Evolutionary conservation across 2,329 filamentous ascomycete genomes (phyloP), one percentile per base, ranked within the genome.

Genomic region (Colletotrichum sp.): DNA sequence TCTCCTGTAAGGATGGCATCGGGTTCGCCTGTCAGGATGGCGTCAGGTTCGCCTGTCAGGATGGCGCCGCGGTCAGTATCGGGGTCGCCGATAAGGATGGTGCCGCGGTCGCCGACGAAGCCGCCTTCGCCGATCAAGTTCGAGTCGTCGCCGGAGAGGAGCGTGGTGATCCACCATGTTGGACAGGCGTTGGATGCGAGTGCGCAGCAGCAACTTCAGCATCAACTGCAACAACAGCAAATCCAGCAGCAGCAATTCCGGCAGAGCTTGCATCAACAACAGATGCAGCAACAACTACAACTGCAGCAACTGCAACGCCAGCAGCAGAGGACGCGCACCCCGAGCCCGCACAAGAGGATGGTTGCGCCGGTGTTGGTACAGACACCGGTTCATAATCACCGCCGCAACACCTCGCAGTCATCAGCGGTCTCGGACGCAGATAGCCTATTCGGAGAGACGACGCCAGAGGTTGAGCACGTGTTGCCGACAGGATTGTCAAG

Each of bases 401-500:
- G 69, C 44, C 68, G 74, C 10, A 68, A 70, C 30, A 55, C 59
- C 8, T 68, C 78, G 30, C 44, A 75, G n/a, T 63, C 24, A 62
- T 79, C 48, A 39, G 65, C 28, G 0, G 44, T 36, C 24, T 78
- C 77, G 3, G 77, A 78, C 55, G 81, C 86, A 0, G 86, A 89
- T 68, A 90, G 86, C 69, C 77, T 90, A 18, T 81, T 86, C 10
- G 83, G 80, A 1, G 79, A 85, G 70, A 81, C 83, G 8, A 84
- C 82, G 5, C 82, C 85, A 9, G 80, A 86, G 68, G 80, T 83
- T 1, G 82, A 85, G 44, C 79, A 76, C 16, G 22, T 68, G 3
- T 30, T 82, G 2, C 83, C 83, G 0, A 84, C 84, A 0, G 84
- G 84, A 0, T 74, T 86, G 22, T 85, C 86, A 2, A 90, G 88